Evolutionary conservation across 2,329 filamentous ascomycete species (phyloP), one percentile per base, ranked within the genome.

Genomic region (Aspergillus fijiensis): DNA sequence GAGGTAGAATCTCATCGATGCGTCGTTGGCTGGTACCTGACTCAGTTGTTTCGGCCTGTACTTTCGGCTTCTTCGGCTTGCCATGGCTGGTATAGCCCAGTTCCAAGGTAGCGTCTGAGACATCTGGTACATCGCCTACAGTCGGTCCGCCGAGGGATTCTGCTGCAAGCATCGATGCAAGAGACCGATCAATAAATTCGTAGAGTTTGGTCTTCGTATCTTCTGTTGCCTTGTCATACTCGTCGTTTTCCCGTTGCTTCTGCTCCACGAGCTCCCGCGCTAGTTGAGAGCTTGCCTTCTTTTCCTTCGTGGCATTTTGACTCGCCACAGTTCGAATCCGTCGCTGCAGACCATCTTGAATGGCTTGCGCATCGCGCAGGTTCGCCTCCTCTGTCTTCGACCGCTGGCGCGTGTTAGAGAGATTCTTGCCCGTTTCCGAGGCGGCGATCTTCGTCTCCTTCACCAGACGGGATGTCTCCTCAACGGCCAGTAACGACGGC

Each of bases 91-190:
- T 84, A 71, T 84, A 85, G n/a, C 83, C 83, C 27, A 78, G 77
- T 55, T 79, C 79, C 47, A 85, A 74, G 7, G 74, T 79, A 12
- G 77, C 84, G 49, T 89, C 83, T 9, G 80, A 83, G 67, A 79
- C 87, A 76, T 89, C 86, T 70, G 89, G 81, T 67, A 88, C 80
- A 65, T 91, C 89, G 3, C 92, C 90, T 0, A 93, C 90, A 11
- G 92, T 88, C 0, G 92, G 91, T 0, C 92, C 91, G 7, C 92
- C 92, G 1, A 93, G 81, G 69, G 92, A 90, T 76, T 96, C 92
- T 0, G 90, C 90, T 6, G 91, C 91, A 49, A 96, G 80, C 86
- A 94, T 90, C 3, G 84, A 77, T 1, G 89, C 89, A 1, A 96
- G 81, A 47, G 86, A 83, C 49, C 85, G 79, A 62, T 90, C 85